phyloP scores from a whole-genome alignment of 768 basidiomycete species.

The Dioszegia hungarica region DNA sequence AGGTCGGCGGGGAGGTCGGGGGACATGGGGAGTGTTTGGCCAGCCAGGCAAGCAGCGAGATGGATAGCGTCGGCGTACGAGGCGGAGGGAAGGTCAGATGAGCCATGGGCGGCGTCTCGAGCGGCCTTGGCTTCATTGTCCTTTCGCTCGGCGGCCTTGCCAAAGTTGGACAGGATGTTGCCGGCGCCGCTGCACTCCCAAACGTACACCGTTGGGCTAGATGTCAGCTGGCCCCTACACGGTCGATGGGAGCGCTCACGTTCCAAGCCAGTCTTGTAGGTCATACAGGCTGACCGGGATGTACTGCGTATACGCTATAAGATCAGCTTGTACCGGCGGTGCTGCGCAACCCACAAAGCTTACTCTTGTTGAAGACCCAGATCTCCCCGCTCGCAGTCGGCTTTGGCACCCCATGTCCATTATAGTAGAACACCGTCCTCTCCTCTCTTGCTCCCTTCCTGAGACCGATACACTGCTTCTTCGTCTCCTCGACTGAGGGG shows the following conservation, averaged over 20 bases:
- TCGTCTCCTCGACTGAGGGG: constrained; percentile 88
- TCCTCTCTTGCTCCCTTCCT: constrained; percentile 89
- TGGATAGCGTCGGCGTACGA: constrained; percentile 69
- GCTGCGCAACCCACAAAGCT: too few species aligned
- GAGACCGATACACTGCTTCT: constrained; percentile 73
- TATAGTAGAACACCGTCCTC: constrained; percentile 92
- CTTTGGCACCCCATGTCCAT: constrained; percentile 96
- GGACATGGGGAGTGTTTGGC: constrained; percentile 86
- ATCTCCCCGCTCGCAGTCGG: constrained; percentile 90
- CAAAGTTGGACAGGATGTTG: constrained; percentile 84
- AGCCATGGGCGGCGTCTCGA: constrained; percentile 49
- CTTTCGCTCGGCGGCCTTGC: constrained; percentile 52
- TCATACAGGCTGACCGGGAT: constrained; percentile 94
- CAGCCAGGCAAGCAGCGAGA: constrained; percentile 85
- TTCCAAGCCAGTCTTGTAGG: constrained; percentile 83
- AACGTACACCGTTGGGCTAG: constrained; percentile 87
- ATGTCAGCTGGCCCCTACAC: not conserved
- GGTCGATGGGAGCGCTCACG: constrained; percentile 27
- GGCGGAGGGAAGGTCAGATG: constrained; percentile 62
- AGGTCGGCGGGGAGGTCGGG: constrained; percentile 96
- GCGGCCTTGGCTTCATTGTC: constrained; percentile 44
- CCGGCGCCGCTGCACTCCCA: constrained; percentile 99
- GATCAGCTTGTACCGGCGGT: constrained; percentile 1
- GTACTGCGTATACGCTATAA: constrained; percentile 80
- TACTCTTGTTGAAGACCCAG: constrained; percentile 91